Base-by-base conservation (phyloP, 2,329 filamentous ascomycete genomes). In the Chaetomium sp. region DNA sequence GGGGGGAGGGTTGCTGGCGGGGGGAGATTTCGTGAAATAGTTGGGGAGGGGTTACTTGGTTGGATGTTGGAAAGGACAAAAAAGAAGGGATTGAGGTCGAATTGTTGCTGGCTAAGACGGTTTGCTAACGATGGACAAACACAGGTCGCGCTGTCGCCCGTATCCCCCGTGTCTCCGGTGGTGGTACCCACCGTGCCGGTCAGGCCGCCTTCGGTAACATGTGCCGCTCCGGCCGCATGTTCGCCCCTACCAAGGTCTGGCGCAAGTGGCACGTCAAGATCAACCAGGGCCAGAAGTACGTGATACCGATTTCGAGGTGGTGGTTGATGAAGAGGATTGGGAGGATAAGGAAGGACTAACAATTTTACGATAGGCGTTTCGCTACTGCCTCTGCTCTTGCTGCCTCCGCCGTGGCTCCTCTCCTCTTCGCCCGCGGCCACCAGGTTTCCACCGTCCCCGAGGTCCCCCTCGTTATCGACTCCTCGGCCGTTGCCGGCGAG, bases 201-300 rank as follows among this genome's bases (percentile, higher is more conserved):
- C 94, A 99, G 84, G 94, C 94, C 78, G 94, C 94, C 70, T 99
- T 97, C 79, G 94, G 94, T 90, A 99, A 99, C 89, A 91, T 92
- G 91, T 99, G 94, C 83, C 91, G 94, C 77, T 96, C 92, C 75
- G 94, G 95, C 83, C 94, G 94, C 81, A 99, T 99, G 94, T 99
- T 99, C 81, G 94, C 94, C 69, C 94, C 94, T 68, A 99, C 94
- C 80, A 99, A 99, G 88, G 88, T 96, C 81, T 99, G 94, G 95
- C 86, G 94, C 77, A 96, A 96, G 84, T 99, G 94, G 95, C 94
- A 99, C 85, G 85, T 96, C 84, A 97, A 97, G 91, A 85, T 99
- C 86, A 96, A 95, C 85, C 85, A 95, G 78, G 88, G 88, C 78
- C 94, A 99, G 86, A 96, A 94, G 89, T 91, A 75, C 77, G 84